These are phyloP conservation scores for Aureobasidium sp. DNA, from an alignment of 2,329 filamentous ascomycete genomes.

Conservation along the genomic window DNA sequence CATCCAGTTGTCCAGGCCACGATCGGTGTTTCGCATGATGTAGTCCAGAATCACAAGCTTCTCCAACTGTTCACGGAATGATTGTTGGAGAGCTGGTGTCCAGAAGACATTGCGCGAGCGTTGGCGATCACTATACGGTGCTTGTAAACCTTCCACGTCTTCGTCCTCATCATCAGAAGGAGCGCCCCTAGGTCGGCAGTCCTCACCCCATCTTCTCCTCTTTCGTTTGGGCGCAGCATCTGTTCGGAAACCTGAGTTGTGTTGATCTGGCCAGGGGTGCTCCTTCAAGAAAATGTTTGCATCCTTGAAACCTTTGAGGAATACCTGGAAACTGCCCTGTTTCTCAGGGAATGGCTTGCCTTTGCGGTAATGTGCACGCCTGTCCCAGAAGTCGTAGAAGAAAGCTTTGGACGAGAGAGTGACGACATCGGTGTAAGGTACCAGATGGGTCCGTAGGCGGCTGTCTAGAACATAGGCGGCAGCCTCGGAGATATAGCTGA, in stretches of 20 bases:
- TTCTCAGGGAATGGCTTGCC: constrained; percentile 83
- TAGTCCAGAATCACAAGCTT: constrained; percentile 97
- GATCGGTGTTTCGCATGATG: constrained; percentile 97
- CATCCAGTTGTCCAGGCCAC: constrained; percentile 99
- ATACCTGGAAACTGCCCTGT: constrained; percentile 93
- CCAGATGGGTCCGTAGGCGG: constrained; percentile 82
- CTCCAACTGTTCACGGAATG: constrained; percentile 90
- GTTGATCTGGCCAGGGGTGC: constrained; percentile 94
- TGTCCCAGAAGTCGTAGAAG: constrained; percentile 96
- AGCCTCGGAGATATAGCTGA: constrained; percentile 96
- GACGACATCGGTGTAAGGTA: constrained; percentile 94
- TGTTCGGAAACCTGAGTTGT: constrained; percentile 60
- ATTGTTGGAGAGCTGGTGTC: constrained; percentile 82
- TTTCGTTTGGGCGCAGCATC: constrained; percentile 61
- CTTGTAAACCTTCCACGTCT: constrained; percentile 24
- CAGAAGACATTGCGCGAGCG: constrained; percentile 60
- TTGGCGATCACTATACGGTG: constrained; percentile 20
- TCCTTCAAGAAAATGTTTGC: constrained; percentile 92
- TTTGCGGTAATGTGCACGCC: constrained; percentile 78
- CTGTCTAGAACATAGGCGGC: constrained; percentile 92
- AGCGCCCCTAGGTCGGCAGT: constrained; percentile 60
- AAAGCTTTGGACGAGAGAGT: constrained; percentile 93
- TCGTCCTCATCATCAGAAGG: constrained; percentile 49
- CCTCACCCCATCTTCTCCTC: constrained; percentile 67
- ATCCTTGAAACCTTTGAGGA: constrained; percentile 93